Evolutionary conservation across 257 asterid genomes (phyloP).

Genomic region (Solanum commersonii): DNA sequence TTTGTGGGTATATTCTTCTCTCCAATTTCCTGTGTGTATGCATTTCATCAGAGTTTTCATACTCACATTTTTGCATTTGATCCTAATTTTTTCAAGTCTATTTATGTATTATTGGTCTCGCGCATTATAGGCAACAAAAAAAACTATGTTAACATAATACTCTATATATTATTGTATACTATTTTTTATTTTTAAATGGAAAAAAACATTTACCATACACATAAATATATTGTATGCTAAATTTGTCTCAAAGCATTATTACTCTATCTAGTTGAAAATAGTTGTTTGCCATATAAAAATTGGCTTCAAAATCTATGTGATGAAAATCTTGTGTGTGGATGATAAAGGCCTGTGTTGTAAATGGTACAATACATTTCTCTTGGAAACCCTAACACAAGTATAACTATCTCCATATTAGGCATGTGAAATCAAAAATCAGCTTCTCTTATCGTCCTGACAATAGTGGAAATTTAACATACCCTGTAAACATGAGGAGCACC

Average conservation of each 20-base stretch:
- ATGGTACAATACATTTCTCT: background rate
- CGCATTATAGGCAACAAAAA: background rate
- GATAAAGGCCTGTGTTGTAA: background rate
- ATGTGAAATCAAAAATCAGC: background rate
- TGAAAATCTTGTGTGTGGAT: background rate
- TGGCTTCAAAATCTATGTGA: background rate
- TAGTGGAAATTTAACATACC: constrained; percentile 29
- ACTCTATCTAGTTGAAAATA: background rate
- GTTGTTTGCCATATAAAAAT: background rate
- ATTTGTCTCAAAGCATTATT: background rate
- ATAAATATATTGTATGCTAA: background rate
- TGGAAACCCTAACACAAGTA: background rate
- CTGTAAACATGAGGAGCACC: constrained; percentile 95
- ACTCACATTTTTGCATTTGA: background rate
- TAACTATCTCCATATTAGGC: background rate
- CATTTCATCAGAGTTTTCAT: background rate
- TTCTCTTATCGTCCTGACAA: background rate
- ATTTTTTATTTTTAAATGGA: background rate
- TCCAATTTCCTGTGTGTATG: background rate
- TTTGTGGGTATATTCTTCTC: background rate
- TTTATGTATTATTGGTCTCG: background rate
- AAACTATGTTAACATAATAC: background rate
- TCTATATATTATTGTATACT: background rate
- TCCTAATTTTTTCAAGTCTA: too few relatives aligned
- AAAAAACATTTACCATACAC: background rate